phyloP scores from a whole-genome alignment of 176 grass and related monocot genomes.

The Rhynchospora pubera region DNA sequence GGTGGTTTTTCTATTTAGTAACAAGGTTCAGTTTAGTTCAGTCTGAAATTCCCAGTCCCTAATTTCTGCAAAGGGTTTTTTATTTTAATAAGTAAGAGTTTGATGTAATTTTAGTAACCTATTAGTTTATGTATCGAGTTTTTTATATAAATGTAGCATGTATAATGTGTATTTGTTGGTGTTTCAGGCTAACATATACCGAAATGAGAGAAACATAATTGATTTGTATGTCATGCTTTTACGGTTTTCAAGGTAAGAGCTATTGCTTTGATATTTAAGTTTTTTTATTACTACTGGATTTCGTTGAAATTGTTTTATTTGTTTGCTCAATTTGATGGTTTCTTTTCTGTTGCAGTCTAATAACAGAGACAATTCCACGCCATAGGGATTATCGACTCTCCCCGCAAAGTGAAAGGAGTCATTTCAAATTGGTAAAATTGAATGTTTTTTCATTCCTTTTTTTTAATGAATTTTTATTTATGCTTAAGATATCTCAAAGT shows the following conservation, averaged over 20 bases:
- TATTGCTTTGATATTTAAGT: background rate
- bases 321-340: background rate
- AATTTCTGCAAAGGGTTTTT: background rate
- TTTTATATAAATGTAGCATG: background rate
- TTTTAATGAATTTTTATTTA: background rate
- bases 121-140: background rate
- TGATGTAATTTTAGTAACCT: background rate
- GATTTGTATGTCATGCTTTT: slow-evolving; percentile 46
- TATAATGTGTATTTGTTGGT: background rate
- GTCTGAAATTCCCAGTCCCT: background rate
- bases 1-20: slow-evolving; percentile 11
- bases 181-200: slow-evolving; percentile 34
- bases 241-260: slow-evolving; percentile 33
- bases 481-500: slow-evolving; percentile 3
- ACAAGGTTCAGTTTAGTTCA: background rate
- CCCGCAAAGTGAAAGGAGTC: slow-evolving; percentile 19
- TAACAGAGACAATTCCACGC: slow-evolving; percentile 34
- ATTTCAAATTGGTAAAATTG: slow-evolving; percentile 26
- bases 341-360: slow-evolving; percentile 28
- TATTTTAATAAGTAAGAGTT: background rate
- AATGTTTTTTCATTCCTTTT: background rate
- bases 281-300: background rate
- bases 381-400: slow-evolving; percentile 30
- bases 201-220: slow-evolving; percentile 33
- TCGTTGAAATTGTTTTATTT: background rate